phyloP scores from a whole-genome alignment of 352 stramenopile genomes.

The Pythium biforme region DNA sequence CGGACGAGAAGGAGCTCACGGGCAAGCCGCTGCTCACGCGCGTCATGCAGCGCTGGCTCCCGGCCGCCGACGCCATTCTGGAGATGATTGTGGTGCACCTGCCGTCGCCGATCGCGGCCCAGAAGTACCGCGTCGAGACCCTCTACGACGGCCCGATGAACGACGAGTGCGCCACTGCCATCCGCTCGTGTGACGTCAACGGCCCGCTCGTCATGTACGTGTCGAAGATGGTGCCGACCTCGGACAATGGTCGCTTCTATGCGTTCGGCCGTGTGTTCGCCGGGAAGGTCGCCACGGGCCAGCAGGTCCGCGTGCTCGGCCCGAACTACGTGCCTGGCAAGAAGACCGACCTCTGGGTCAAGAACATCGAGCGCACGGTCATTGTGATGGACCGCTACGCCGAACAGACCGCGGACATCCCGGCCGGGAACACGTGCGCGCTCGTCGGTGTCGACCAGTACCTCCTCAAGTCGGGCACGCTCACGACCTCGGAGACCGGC shows the following conservation, averaged over 20 bases:
- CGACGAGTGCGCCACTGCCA: conserved; percentile 96
- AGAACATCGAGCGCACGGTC: conserved; percentile 99
- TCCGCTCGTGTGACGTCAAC: conserved; percentile 98
- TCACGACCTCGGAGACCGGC: conserved; percentile 97
- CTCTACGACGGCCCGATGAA: conserved; percentile 98
- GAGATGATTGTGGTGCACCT: conserved; percentile 99
- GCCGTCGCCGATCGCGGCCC: conserved; percentile 95
- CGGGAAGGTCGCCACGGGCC: conserved; percentile 97
- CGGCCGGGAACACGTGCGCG: conserved; percentile 98
- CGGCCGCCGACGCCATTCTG: conserved; percentile 97
- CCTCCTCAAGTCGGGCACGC: conserved; percentile 99
- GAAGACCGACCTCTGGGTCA: conserved; percentile 99
- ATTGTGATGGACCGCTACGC: conserved; percentile 99
- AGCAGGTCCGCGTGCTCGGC: conserved; percentile 99
- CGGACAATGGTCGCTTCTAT: conserved; percentile 99
- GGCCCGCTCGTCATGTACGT: conserved; percentile 99
- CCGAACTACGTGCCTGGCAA: conserved; percentile 99
- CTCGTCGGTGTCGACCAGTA: conserved; percentile 99
- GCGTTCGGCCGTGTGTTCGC: conserved; percentile 99
- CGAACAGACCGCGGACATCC: conserved; percentile 98
- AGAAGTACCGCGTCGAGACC: conserved; percentile 98
- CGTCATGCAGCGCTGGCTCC: conserved; percentile 99
- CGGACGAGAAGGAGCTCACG: conserved; percentile 94
- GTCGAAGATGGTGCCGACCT: conserved; percentile 99
- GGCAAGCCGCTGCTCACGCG: conserved; percentile 98